These are phyloP conservation scores for Cutaneotrichosporon sp. DNA, from an alignment of 1,284 basidiomycete species.

Conservation along the genomic window DNA sequence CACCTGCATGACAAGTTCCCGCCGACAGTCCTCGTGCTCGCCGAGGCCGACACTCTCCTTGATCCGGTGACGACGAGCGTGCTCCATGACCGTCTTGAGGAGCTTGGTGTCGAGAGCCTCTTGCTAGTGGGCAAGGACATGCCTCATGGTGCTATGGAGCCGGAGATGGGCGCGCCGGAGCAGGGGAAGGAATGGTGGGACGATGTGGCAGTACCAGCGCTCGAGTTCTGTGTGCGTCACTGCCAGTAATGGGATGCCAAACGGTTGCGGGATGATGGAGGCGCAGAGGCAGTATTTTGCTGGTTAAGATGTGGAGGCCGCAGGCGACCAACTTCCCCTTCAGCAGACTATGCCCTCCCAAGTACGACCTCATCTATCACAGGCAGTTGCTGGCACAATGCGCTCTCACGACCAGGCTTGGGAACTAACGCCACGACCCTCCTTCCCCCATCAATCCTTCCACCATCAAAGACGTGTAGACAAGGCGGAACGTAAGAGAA, in stretches of 20 bases:
- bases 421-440: too few species aligned
- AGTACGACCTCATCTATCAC: too few species aligned
- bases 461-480: too few species aligned
- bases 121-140: conserved; percentile 8
- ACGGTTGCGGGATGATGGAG: too few species aligned
- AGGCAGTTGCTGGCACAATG: too few species aligned
- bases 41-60: conserved; percentile 6
- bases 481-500: too few species aligned
- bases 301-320: too few species aligned
- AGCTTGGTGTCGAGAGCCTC: conserved; percentile 3
- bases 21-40: conserved; percentile 3
- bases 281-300: too few species aligned
- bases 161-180: neutral
- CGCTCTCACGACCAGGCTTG: too few species aligned
- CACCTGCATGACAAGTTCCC: neutral
- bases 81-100: neutral
- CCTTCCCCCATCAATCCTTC: too few species aligned
- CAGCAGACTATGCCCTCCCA: too few species aligned
- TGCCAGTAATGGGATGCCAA: neutral
- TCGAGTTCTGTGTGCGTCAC: conserved; percentile 7
- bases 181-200: conserved; percentile 3
- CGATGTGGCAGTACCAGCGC: neutral
- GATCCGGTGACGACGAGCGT: neutral
- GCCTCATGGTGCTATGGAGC: conserved; percentile 10
- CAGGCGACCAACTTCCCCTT: too few species aligned